Evolutionary conservation across 768 basidiomycete genomes (phyloP), one percentile per base, ranked within the genome.

Genomic region (Kwoniella shandongensis): DNA sequence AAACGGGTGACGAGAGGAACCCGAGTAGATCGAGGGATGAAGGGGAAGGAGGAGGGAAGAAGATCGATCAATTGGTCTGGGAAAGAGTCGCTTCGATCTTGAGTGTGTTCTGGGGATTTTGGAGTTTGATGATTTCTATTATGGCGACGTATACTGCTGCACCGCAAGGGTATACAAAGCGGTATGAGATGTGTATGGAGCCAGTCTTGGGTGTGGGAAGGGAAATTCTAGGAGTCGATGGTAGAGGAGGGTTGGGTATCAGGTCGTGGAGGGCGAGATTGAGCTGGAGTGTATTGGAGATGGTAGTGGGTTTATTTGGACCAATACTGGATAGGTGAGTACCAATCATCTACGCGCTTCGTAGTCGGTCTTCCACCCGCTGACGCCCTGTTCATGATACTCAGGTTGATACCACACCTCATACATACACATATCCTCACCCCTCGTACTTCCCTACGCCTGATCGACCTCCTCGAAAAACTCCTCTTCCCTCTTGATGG

Each of bases 401-500:
- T n/a, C 59, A 88, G 88, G 48, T 80, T 91, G 59, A 78, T 93
- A 25, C 86, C 85, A 0, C 83, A 88, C 69, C 67, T 89, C 46
- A 77, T 96, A 45, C 80, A 81, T 60, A 79, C 79, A 0, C 76
- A 81, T 18, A 77, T 87, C 53, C 79, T 83, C 23, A 81, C 84
- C 1, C 79, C 83, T 4, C 59, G 79, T 4, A 81, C 82, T 47
- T 73, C 89, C 23, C 79, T 86, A 18, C 79, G 79, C 29, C 73
- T 82, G 25, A 79, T 85, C 35, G 81, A 83, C 35, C 69, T 81
- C 4, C 77, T 84, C 13, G 89, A 88, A 66, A 81, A 81, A 8
- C 82, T 86, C 7, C 80, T 98, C 25, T 98, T 94, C 72, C 93
- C 94, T 0, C 45, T 65, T 1, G 66, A 75, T 3, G 93, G 94